Base-by-base conservation (phyloP, 78 protist species). In the Chrysochromulina tobinii region DNA sequence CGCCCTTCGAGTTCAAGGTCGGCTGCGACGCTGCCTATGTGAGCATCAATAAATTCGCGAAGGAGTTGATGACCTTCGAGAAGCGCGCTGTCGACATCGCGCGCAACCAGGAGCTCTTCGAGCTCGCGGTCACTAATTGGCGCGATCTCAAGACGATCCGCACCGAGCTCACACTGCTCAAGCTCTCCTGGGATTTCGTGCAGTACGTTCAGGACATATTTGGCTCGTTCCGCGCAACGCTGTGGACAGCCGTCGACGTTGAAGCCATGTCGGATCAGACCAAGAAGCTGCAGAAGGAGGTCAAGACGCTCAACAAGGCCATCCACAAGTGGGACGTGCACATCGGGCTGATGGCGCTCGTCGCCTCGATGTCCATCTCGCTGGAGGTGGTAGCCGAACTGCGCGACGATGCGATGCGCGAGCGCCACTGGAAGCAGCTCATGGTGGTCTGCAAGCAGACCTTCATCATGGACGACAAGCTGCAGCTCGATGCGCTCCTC, bases 351-450 rank as follows among this genome's bases (percentile, higher is more conserved):
- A 92, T 92, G 69, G 55, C 15, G 59, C 50, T 0, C 67, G 86
- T 97, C 53, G 93, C 92, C 67, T 92, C 88, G 81, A 92, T 96
- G 93, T 5, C 61, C 21, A 59, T 90, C 18, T 58, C 94, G 48
- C 93, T 97, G 61, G 97, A 97, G 21, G 87, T 96, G 50, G 90
- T 96, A 23, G 18, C 86, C 25, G 95, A 95, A 61, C 93, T 97
- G 64, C 97, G 93, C 23, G 48, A 55, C 20, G 94, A 92, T 15
- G 91, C 97, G 77, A 94, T 97, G 93, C 93, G 96, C 55, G 95
- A 96, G 11, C 93, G 98, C 55, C 99, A 97, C 81, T 97, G 99
- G 99, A 81, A 93, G 59, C 89, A 92, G 89, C 93, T 97, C 51
- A 92, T 94, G 94, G 9, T 54, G 59, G 91, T 73, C 18, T 94